These are phyloP conservation scores for Shiraia sp. DNA, from an alignment of 2,329 filamentous ascomycete species.

Conservation along the genomic window DNA sequence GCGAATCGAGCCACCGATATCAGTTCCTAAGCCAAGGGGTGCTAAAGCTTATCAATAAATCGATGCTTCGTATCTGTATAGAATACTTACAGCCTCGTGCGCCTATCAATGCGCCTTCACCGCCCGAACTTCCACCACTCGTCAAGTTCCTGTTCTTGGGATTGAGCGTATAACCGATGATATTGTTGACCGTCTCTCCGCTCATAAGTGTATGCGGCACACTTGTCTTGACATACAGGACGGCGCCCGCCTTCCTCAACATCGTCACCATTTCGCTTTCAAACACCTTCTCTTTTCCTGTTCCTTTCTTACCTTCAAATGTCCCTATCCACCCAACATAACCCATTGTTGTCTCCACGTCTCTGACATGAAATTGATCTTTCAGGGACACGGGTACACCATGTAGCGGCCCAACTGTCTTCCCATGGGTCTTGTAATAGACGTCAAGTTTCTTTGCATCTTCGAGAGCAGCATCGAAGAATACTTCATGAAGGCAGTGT, in stretches of 20 bases:
- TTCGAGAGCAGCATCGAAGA: conserved; percentile 51
- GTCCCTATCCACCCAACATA: conserved; percentile 68
- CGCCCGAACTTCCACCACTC: conserved; percentile 61
- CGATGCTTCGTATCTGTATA: not conserved
- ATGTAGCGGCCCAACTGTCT: conserved; percentile 50
- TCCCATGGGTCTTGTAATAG: conserved; percentile 40
- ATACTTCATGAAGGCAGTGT: conserved; percentile 52
- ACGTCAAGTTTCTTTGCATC: conserved; percentile 48
- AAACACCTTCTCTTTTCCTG: conserved; percentile 55
- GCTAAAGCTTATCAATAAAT: conserved; percentile 17
- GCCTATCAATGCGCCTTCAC: conserved; percentile 63
- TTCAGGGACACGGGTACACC: conserved; percentile 54
- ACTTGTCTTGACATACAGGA: conserved; percentile 62
- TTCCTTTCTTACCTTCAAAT: conserved; percentile 60
- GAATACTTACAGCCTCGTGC: conserved; percentile 52
- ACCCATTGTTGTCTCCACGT: conserved; percentile 58
- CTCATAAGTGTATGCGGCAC: conserved; percentile 63
- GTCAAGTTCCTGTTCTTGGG: conserved; percentile 60
- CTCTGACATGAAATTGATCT: conserved; percentile 55
- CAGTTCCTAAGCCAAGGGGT: conserved; percentile 61
- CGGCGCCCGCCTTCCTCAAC: conserved; percentile 57
- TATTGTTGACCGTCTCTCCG: conserved; percentile 64
- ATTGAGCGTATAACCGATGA: conserved; percentile 62
- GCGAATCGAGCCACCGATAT: conserved; percentile 60
- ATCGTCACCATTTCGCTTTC: conserved; percentile 64